Evolutionary conservation across 2,329 filamentous ascomycete species (phyloP).

Genomic region (Tothia fuscella): DNA sequence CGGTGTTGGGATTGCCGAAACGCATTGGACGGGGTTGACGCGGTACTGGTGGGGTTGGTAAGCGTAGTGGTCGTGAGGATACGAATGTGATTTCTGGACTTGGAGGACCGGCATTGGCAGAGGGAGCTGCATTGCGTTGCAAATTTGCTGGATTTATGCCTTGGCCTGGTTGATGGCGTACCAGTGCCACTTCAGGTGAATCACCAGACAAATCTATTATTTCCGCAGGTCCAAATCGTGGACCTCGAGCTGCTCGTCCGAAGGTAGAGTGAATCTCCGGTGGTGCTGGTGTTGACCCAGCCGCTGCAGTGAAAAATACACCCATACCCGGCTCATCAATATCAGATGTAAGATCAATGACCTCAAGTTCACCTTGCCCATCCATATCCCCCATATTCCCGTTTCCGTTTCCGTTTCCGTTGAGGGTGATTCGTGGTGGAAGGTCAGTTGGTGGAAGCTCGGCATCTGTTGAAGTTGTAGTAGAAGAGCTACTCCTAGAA

Average conservation of each 20-base stretch:
- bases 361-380: neutral
- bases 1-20: constrained; percentile 10
- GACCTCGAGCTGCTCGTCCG: constrained; percentile 13
- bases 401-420: neutral
- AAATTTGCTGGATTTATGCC: neutral
- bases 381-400: neutral
- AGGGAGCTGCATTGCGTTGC: constrained; percentile 12
- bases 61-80: neutral
- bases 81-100: constrained; percentile 40
- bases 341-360: neutral
- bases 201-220: constrained; percentile 33
- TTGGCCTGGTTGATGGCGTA: constrained; percentile 13
- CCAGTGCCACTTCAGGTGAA: constrained; percentile 15
- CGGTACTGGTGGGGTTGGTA: constrained; percentile 14
- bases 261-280: constrained; percentile 13
- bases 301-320: neutral
- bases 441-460: neutral
- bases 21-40: neutral
- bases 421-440: neutral
- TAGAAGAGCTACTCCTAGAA: neutral
- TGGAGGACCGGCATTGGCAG: no score
- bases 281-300: constrained; percentile 16
- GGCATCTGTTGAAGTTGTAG: neutral
- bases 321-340: no score
- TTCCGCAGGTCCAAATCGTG: constrained; percentile 26